Base-by-base conservation (phyloP, 2,329 filamentous ascomycete species). In the Fusarium chaquense region DNA sequence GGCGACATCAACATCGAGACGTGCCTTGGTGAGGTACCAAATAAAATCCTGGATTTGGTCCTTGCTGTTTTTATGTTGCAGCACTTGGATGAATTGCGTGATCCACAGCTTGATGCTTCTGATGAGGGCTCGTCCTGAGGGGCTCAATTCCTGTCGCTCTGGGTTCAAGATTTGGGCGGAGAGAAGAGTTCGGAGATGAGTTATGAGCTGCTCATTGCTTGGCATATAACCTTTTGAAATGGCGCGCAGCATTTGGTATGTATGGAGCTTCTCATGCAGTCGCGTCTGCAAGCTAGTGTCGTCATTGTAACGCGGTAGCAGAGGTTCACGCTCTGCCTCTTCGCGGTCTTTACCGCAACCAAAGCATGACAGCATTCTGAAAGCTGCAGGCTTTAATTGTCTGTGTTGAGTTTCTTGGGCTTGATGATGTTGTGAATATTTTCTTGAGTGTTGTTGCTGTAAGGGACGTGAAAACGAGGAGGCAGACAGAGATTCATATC, bases 21-120 rank as follows among this genome's bases (percentile, higher is more conserved):
- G 87, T n/a, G 93, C 90, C 76, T 92, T 91, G 67, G 89, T 83
- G 47, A 97, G 79, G 73, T 91, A 94, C 94, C 94, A 98, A 40
- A 97, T 84, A 69, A 98, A 92, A 74, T 98, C 93, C 78, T 98
- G 95, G 20, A 98, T 88, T 78, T 97, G 91, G 79, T 98, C 93
- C 18, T 88, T 80, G 65, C 84, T 83, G 78, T 98, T 98, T 83
- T 98, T 98, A 79, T 94, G 85, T 58, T 89, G 85, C 46, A 98
- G 78, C 8, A 97, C 81, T n/a, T 93, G 89, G 73, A 97, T 95
- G 77, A 97, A 89, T 61, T 94, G 86, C 60, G 89, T 86, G 10
- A 98, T 82, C 87, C 89, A 95, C 71, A 91, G 85, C 77, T 91
- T 92, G 50, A 85, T 84, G 75, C 91, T 91, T 64, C 90, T 90